Evolutionary conservation across 2,329 filamentous ascomycete species (phyloP).

Genomic region (Colletotrichum melonis): DNA sequence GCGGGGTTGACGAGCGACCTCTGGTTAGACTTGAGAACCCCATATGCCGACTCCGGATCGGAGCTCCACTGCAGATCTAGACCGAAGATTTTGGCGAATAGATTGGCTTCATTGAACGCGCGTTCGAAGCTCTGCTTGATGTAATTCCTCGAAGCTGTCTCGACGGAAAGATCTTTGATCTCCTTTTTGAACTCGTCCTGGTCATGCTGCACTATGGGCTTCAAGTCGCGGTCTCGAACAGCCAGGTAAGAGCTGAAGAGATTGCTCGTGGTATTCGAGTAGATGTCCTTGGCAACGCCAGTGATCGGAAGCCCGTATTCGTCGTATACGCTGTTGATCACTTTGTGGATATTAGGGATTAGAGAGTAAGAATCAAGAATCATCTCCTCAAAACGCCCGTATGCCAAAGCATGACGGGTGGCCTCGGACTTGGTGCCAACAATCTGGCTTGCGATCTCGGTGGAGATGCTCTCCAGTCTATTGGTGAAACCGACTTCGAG

Average conservation of each 20-base stretch:
- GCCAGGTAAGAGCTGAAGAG: slow-evolving; percentile 66
- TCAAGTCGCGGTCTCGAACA: slow-evolving; percentile 65
- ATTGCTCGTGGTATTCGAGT: slow-evolving; percentile 64
- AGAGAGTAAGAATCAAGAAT: slow-evolving; percentile 66
- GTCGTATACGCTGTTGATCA: slow-evolving; percentile 64
- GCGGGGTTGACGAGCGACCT: slow-evolving; percentile 64
- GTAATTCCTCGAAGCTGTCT: slow-evolving; percentile 67
- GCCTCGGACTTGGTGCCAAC: slow-evolving; percentile 67
- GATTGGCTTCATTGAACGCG: slow-evolving; percentile 63
- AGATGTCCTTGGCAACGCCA: slow-evolving; percentile 61
- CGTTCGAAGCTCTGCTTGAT: slow-evolving; percentile 71
- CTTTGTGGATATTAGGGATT: slow-evolving; percentile 66
- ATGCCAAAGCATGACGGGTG: slow-evolving; percentile 68
- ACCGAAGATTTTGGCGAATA: slow-evolving; percentile 67
- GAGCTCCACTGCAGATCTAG: slow-evolving; percentile 65
- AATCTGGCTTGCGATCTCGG: slow-evolving; percentile 67
- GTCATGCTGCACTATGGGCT: slow-evolving; percentile 64
- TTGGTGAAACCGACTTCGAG: slow-evolving; percentile 68
- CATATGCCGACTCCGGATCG: slow-evolving; percentile 62
- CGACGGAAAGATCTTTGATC: slow-evolving; percentile 58
- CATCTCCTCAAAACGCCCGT: slow-evolving; percentile 70
- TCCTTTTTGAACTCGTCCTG: slow-evolving; percentile 66
- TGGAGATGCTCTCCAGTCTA: slow-evolving; percentile 63
- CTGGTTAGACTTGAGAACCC: slow-evolving; percentile 59
- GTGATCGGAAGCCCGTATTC: slow-evolving; percentile 58